phyloP scores from a whole-genome alignment of 768 basidiomycete genomes.

The Leccinum uliginosum region DNA sequence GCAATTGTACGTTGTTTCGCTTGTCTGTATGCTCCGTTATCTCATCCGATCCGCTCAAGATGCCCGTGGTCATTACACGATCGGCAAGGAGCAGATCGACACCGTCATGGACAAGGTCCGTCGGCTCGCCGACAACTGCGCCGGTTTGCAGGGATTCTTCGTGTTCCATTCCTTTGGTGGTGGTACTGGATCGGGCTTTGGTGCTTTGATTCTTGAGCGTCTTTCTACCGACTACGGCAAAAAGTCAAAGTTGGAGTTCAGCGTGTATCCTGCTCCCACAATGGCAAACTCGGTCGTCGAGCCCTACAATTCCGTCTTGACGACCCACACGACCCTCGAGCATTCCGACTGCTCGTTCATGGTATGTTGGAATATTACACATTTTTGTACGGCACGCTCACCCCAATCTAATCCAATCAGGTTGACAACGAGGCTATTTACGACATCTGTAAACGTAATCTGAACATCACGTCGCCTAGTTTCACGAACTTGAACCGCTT shows the following conservation, averaged over 20 bases:
- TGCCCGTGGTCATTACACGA: slow-evolving; percentile 96
- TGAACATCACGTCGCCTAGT: slow-evolving; percentile 80
- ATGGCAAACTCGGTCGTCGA: slow-evolving; percentile 95
- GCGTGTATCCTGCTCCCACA: slow-evolving; percentile 92
- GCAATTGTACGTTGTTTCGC: slow-evolving; percentile 71
- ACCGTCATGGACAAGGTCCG: slow-evolving; percentile 94
- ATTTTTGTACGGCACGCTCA: slow-evolving; percentile 1
- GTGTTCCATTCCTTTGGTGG: slow-evolving; percentile 99
- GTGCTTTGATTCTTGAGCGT: slow-evolving; percentile 91
- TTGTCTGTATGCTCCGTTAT: background rate
- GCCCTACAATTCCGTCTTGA: slow-evolving; percentile 96
- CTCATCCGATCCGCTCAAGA: slow-evolving; percentile 44
- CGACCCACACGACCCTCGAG: slow-evolving; percentile 97
- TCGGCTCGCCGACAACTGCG: slow-evolving; percentile 93
- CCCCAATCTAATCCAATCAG: slow-evolving; percentile 27
- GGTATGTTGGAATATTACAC: slow-evolving; percentile 42
- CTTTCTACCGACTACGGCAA: slow-evolving; percentile 98
- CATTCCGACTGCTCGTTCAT: slow-evolving; percentile 99
- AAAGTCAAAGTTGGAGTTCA: slow-evolving; percentile 98
- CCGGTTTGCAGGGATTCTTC: slow-evolving; percentile 97
- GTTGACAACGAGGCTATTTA: slow-evolving; percentile 83
- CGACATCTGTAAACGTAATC: slow-evolving; percentile 83
- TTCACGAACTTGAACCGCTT: slow-evolving; percentile 95
- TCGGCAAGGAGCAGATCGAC: slow-evolving; percentile 98
- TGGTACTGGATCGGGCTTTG: slow-evolving; percentile 98